These are phyloP conservation scores for Sesbania bispinosa DNA, from an alignment of 306 rosid species.

Conservation along the genomic window DNA sequence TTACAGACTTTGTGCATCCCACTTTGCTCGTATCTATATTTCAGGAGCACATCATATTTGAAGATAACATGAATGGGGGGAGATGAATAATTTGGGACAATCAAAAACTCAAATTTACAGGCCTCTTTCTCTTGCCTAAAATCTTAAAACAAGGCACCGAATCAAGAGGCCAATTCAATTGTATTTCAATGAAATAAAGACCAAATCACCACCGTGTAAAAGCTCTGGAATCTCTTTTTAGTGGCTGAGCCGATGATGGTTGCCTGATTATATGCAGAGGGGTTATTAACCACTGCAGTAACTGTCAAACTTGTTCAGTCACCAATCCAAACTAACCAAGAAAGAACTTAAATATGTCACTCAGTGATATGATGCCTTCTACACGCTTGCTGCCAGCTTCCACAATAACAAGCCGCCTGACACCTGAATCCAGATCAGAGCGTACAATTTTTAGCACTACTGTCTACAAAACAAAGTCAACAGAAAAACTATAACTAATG, in stretches of 20 bases:
- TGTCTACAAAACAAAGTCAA: conserved; percentile 9
- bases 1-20: conserved; percentile 46
- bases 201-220: conserved; percentile 38
- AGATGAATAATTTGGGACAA: conserved; percentile 46
- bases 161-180: conserved; percentile 68
- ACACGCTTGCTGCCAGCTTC: conserved; percentile 99
- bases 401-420: conserved; percentile 84
- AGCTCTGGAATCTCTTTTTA: conserved; percentile 33
- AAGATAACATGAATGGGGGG: conserved; percentile 38
- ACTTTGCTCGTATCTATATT: conserved; percentile 36
- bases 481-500: not conserved
- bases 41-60: conserved; percentile 38
- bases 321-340: conserved; percentile 58
- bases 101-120: conserved; percentile 58
- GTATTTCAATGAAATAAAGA: conserved; percentile 47
- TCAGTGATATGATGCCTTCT: conserved; percentile 82
- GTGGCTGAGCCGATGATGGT: conserved; percentile 30
- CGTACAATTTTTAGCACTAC: not conserved
- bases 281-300: conserved; percentile 35
- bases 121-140: conserved; percentile 77
- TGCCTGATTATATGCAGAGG: conserved; percentile 29
- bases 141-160: conserved; percentile 68
- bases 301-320: conserved; percentile 27
- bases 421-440: conserved; percentile 50
- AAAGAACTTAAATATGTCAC: conserved; percentile 86